Evolutionary conservation across 371 early-diverging fungal species (phyloP).

Genomic region (Dichotomocladium elegans): DNA sequence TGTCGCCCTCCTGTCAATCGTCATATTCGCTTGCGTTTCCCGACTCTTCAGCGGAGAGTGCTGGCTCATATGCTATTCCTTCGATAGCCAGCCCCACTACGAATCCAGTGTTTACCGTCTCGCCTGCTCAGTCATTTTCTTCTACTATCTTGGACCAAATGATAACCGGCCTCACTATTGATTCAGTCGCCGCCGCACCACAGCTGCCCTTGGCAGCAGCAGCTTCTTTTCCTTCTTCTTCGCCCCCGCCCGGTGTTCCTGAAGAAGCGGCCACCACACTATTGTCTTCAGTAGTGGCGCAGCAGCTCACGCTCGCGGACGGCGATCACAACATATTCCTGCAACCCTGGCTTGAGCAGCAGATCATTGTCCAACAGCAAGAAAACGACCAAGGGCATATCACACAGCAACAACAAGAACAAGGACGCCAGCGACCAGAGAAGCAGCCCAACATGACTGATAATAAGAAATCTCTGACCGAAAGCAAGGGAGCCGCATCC

Average conservation of each 20-base stretch:
- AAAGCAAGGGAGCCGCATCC: no score
- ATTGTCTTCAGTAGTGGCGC: neutral
- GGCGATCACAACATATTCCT: no score
- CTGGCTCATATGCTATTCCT: neutral
- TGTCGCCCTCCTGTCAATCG: neutral
- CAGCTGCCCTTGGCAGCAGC: neutral
- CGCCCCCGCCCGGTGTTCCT: neutral
- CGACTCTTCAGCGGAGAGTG: neutral
- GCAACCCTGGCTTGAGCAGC: neutral
- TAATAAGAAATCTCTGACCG: neutral
- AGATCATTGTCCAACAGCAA: neutral
- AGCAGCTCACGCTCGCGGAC: no score
- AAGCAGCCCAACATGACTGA: neutral
- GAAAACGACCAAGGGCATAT: neutral
- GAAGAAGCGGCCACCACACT: neutral
- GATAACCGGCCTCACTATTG: neutral
- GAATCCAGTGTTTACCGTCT: neutral
- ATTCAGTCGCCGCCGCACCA: neutral
- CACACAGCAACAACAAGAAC: neutral
- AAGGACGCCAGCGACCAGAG: neutral
- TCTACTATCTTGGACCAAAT: neutral
- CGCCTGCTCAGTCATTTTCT: conserved; percentile 1
- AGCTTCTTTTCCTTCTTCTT: no score
- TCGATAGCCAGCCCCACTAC: neutral
- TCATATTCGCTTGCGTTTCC: neutral